These are phyloP conservation scores for Fraxinus sp. DNA, from an alignment of 305 asterid species.

Conservation along the genomic window DNA sequence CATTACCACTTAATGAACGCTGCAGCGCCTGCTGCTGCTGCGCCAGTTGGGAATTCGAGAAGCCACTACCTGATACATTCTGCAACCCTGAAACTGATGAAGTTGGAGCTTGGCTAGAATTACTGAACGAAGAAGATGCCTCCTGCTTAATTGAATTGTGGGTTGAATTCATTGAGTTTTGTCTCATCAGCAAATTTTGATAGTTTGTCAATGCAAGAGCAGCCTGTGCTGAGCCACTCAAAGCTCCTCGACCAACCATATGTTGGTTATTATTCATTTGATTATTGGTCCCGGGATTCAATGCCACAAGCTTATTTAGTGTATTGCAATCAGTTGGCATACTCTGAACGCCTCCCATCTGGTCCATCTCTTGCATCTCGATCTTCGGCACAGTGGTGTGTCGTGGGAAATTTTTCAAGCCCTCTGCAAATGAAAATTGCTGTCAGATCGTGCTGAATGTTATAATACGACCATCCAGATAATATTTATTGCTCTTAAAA, in stretches of 20 bases:
- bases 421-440: constrained; percentile 49
- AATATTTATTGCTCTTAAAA: not conserved
- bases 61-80: constrained; percentile 35
- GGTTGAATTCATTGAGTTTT: constrained; percentile 65
- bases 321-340: constrained; percentile 55
- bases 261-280: constrained; percentile 56
- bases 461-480: not conserved
- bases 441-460: not conserved
- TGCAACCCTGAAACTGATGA: constrained; percentile 48
- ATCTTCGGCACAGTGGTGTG: constrained; percentile 36
- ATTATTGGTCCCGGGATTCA: constrained; percentile 55
- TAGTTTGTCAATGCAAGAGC: constrained; percentile 65
- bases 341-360: constrained; percentile 48
- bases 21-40: constrained; percentile 26
- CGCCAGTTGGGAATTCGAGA: constrained; percentile 31
- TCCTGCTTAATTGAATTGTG: constrained; percentile 52
- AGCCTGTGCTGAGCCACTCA: constrained; percentile 73
- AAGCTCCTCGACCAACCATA: constrained; percentile 49
- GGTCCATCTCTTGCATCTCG: constrained; percentile 66
- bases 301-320: constrained; percentile 55
- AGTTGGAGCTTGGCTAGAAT: constrained; percentile 43
- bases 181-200: constrained; percentile 73
- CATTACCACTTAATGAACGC: constrained; percentile 28
- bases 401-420: constrained; percentile 66
- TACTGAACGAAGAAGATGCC: constrained; percentile 49